phyloP scores from a whole-genome alignment of 192 early-diverging fungal species.

The Pilobolus umbonatus region DNA sequence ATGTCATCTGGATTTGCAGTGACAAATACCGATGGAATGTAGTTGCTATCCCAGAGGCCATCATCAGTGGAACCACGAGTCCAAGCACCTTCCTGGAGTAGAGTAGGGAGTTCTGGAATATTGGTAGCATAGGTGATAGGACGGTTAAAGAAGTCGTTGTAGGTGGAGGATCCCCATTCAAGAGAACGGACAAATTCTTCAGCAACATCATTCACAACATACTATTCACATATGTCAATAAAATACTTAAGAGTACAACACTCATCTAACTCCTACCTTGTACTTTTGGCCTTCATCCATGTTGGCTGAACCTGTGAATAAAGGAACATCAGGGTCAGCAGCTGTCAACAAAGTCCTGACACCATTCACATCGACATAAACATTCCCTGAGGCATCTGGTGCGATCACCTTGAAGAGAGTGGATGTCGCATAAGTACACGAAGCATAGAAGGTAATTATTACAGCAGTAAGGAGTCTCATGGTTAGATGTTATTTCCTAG shows the following conservation, averaged over 20 bases:
- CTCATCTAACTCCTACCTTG: constrained; percentile 33
- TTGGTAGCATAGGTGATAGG: constrained; percentile 37
- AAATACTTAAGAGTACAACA: neutral
- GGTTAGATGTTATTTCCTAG: too few species aligned
- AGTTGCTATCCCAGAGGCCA: constrained; percentile 37
- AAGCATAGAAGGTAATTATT: too few species aligned
- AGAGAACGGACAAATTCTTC: constrained; percentile 34
- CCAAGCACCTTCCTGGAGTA: constrained; percentile 32
- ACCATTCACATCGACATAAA: constrained; percentile 33
- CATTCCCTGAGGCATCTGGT: constrained; percentile 22
- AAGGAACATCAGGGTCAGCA: constrained; percentile 32
- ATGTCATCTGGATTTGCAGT: constrained; percentile 25
- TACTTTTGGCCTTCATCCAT: constrained; percentile 22
- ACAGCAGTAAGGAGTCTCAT: too few species aligned
- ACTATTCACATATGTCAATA: constrained; percentile 7
- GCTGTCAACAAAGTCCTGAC: constrained; percentile 25
- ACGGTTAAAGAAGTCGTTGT: constrained; percentile 36
- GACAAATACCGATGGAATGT: constrained; percentile 41
- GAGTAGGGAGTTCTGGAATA: constrained; percentile 36
- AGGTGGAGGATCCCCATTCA: constrained; percentile 14
- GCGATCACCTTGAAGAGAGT: constrained; percentile 38
- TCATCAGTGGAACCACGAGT: constrained; percentile 31
- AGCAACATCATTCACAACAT: constrained; percentile 25
- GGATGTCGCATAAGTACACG: too few species aligned
- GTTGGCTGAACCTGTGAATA: constrained; percentile 37